A percentile compares a stretch with the other conserved stretches of the same genome.
These are phyloP conservation scores for Monosporascus cannonballus DNA, from an alignment of 2,329 filamentous ascomycete genomes.

Conservation along the genomic window DNA sequence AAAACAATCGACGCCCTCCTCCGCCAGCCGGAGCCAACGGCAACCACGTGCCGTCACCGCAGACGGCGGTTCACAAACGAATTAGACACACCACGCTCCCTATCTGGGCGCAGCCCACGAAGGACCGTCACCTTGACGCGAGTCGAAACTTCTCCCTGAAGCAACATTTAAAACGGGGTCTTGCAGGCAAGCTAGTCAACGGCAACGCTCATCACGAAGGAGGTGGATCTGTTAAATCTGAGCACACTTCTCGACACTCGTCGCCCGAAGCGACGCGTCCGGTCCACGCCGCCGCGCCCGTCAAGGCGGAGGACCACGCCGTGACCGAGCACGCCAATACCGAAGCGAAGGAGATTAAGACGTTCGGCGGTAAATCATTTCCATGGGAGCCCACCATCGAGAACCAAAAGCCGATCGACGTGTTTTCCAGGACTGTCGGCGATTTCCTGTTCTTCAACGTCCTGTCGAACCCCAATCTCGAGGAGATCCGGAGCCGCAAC, in stretches of 20 bases:
- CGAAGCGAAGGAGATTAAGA: conserved; percentile 11
- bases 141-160: conserved; percentile 42
- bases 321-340: conserved; percentile 1
- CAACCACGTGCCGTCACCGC: conserved; percentile 15
- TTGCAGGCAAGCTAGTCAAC: conserved; percentile 11
- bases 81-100: conserved; percentile 33
- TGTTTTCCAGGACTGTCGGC: conserved; percentile 68
- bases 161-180: conserved; percentile 10
- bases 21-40: conserved; percentile 46
- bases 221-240: conserved; percentile 17
- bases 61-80: conserved; percentile 29
- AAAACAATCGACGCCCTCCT: conserved; percentile 41
- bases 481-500: conserved; percentile 55
- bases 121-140: conserved; percentile 28
- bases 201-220: conserved; percentile 17
- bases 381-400: conserved; percentile 65
- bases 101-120: conserved; percentile 41
- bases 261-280: conserved; percentile 41
- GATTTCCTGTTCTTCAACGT: conserved; percentile 75
- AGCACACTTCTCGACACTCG: conserved; percentile 35
- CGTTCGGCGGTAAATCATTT: conserved; percentile 22
- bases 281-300: conserved; percentile 14
- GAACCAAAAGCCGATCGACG: conserved; percentile 64
- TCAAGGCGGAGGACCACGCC: conserved; percentile 16
- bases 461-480: conserved; percentile 59